Percentiles rank a stretch among this genome's conserved stretches.
Conservation (phyloP, 768 basidiomycete genomes). For the Tremella fuciformis region DNA sequence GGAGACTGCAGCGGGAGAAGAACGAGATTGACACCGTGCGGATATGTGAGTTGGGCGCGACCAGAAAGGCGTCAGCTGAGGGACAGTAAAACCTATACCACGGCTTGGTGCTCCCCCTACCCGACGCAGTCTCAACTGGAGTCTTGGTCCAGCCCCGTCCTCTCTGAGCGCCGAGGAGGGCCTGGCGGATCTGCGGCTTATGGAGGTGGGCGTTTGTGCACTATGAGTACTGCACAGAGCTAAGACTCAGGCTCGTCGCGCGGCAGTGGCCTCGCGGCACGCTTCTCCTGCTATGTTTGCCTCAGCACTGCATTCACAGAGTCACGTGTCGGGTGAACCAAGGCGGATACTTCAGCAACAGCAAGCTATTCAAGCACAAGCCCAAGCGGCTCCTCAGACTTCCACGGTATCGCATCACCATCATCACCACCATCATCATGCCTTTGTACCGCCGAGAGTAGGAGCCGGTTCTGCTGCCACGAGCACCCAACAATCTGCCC, state of each 20-base stretch:
- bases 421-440: neutral
- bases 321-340: neutral
- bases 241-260: slow-evolving; percentile 18
- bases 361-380: neutral
- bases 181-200: slow-evolving; percentile 36
- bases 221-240: neutral
- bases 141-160: slow-evolving; percentile 34
- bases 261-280: slow-evolving; percentile 24
- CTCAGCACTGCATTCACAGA: slow-evolving; percentile 4
- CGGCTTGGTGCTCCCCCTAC: slow-evolving; percentile 19
- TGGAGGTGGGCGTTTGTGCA: slow-evolving; percentile 37
- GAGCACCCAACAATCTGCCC: no score
- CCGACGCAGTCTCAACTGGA: slow-evolving; percentile 39
- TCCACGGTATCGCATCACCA: no score
- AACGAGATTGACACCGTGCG: slow-evolving; percentile 73
- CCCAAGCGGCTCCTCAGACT: no score
- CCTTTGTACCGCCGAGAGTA: neutral
- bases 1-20: slow-evolving; percentile 80
- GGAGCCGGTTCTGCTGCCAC: no score
- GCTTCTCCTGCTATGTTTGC: slow-evolving; percentile 28
- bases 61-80: slow-evolving; percentile 1
- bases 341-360: slow-evolving; percentile 3
- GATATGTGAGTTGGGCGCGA: slow-evolving; percentile 57
- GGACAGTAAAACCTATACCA: slow-evolving; percentile 42
- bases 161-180: slow-evolving; percentile 32